Percentiles rank a stretch among this genome's conserved stretches.
phyloP scores from a whole-genome alignment of 2,329 filamentous ascomycete species.

The Proliferodiscus dingleyae region DNA sequence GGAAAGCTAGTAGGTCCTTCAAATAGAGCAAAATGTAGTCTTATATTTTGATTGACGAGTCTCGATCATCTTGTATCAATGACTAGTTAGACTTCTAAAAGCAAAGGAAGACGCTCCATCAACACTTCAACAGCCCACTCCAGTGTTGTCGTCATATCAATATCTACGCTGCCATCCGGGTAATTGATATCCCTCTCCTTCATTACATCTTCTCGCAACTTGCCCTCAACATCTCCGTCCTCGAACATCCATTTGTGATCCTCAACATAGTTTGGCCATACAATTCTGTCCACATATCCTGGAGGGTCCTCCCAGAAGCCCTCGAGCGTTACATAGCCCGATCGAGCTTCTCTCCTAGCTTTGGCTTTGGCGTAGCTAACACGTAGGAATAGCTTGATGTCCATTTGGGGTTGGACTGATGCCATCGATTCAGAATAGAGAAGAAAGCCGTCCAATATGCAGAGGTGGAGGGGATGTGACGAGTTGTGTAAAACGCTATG shows the following conservation, averaged over 20 bases:
- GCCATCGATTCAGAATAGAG: constrained; percentile 61
- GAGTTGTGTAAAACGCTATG: constrained; percentile 32
- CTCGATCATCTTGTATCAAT: too few relatives aligned
- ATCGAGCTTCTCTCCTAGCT: constrained; percentile 59
- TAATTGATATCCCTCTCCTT: constrained; percentile 42
- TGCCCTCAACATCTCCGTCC: constrained; percentile 56
- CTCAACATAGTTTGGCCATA: constrained; percentile 90
- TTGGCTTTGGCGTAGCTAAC: constrained; percentile 62
- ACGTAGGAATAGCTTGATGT: constrained; percentile 74
- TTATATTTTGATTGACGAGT: too few relatives aligned
- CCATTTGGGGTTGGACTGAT: constrained; percentile 53
- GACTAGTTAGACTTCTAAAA: too few relatives aligned
- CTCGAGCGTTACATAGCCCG: constrained; percentile 75
- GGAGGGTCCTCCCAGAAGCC: constrained; percentile 96
- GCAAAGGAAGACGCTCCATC: constrained; percentile 39
- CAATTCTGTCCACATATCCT: constrained; percentile 87
- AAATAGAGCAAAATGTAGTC: too few relatives aligned
- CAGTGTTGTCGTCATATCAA: constrained; percentile 57
- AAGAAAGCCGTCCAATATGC: constrained; percentile 83
- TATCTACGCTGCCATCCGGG: constrained; percentile 44
- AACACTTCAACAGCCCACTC: constrained; percentile 65
- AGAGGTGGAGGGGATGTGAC: constrained; percentile 41
- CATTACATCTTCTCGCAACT: constrained; percentile 44
- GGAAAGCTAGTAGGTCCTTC: too few relatives aligned
- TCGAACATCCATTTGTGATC: constrained; percentile 79